Percentiles rank a stretch among this genome's conserved stretches.
Evolutionary conservation across 2,329 filamentous ascomycete genomes (phyloP).

Genomic region (Stachybotrys echinatus): DNA sequence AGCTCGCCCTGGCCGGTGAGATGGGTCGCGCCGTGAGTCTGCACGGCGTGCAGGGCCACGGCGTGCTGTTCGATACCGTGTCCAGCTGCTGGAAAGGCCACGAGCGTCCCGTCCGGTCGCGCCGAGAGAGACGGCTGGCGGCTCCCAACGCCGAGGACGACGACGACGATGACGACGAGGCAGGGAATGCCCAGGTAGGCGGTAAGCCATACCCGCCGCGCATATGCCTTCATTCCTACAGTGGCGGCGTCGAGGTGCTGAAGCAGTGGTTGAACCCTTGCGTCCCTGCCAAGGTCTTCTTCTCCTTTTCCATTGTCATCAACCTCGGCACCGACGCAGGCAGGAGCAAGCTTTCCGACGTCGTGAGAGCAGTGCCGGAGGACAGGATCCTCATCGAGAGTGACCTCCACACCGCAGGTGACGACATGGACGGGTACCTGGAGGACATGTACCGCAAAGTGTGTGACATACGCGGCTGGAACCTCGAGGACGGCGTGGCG

Average conservation of each 20-base stretch:
- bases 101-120: slow-evolving; percentile 57
- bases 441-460: slow-evolving; percentile 72
- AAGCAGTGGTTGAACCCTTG: slow-evolving; percentile 70
- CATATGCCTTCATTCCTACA: slow-evolving; percentile 93
- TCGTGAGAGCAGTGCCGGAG: slow-evolving; percentile 70
- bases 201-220: slow-evolving; percentile 71
- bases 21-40: slow-evolving; percentile 60
- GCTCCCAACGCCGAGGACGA: slow-evolving; percentile 43
- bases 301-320: slow-evolving; percentile 81
- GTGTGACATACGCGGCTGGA: slow-evolving; percentile 75
- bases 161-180: slow-evolving; percentile 30
- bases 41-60: slow-evolving; percentile 73
- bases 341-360: slow-evolving; percentile 47
- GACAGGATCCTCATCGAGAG: slow-evolving; percentile 82
- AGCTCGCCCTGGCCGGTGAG: slow-evolving; percentile 67
- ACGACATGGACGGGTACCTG: slow-evolving; percentile 70
- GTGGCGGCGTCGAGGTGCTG: slow-evolving; percentile 68
- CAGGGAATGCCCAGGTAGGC: slow-evolving; percentile 17
- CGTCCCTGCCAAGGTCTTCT: slow-evolving; percentile 73
- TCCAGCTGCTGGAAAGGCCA: slow-evolving; percentile 64
- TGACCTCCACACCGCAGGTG: slow-evolving; percentile 79
- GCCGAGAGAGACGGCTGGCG: slow-evolving; percentile 48
- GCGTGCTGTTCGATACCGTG: slow-evolving; percentile 61
- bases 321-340: slow-evolving; percentile 60
- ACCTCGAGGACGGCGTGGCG: slow-evolving; percentile 62